Conservation (phyloP, 2,329 filamentous ascomycete genomes). For the Pseudogymnoascus sp. region DNA sequence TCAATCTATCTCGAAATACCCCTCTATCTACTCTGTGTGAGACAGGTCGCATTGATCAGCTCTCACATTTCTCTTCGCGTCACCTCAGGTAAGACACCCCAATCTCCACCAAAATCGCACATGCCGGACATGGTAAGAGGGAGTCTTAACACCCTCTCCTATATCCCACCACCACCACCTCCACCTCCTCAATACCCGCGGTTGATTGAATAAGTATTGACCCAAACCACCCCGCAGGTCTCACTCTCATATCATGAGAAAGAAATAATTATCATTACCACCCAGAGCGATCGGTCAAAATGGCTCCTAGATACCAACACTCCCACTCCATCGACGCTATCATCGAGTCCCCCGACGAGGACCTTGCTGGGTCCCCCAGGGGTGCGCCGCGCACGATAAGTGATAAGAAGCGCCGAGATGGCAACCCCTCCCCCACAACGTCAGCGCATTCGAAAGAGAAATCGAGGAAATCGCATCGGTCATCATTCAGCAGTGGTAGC, state of each 20-base stretch:
- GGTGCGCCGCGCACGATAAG: background rate
- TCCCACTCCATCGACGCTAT: background rate
- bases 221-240: background rate
- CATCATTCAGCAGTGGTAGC: background rate
- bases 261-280: background rate
- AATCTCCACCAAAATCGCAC: background rate
- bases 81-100: background rate
- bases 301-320: background rate
- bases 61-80: background rate
- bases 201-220: background rate
- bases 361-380: background rate
- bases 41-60: background rate
- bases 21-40: background rate
- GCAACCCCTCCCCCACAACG: background rate
- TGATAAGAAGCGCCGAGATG: background rate
- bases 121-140: background rate
- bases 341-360: background rate
- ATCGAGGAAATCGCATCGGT: conserved; percentile 12
- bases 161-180: background rate
- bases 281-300: background rate
- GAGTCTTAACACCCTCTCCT: background rate
- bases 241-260: background rate
- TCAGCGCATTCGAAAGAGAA: conserved; percentile 16
- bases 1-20: background rate
- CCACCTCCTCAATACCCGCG: background rate